phyloP scores from a whole-genome alignment of 2,329 filamentous ascomycete genomes.

The Tolypocladium guangdongense region DNA sequence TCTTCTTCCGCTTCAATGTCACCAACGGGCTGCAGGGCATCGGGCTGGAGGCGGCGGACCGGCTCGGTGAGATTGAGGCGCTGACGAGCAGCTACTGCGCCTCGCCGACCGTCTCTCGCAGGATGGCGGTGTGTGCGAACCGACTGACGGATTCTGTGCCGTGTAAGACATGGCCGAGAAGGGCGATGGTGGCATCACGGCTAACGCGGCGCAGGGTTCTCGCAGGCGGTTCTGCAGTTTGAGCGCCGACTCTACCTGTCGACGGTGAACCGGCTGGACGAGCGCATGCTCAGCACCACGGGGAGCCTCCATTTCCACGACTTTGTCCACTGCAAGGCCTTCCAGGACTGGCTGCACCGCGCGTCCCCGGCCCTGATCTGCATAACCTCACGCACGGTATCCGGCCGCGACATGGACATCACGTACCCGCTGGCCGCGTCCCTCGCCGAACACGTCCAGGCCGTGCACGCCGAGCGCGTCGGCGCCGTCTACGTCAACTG shows the following conservation, averaged over 20 bases:
- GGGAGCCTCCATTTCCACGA: neutral
- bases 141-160: neutral
- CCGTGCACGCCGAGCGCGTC: neutral
- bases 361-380: neutral
- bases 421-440: neutral
- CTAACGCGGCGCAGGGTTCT: neutral
- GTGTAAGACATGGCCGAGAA: too few species aligned
- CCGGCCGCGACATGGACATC: too few species aligned
- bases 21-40: neutral
- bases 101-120: neutral
- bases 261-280: neutral
- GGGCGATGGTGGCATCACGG: too few species aligned
- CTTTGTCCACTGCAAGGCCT: neutral
- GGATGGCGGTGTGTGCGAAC: neutral
- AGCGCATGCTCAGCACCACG: neutral
- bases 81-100: neutral
- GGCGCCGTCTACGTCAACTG: neutral
- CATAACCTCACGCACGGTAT: neutral
- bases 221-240: neutral
- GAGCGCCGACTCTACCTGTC: neutral
- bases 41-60: neutral
- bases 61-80: neutral
- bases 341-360: neutral
- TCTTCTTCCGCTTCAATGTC: constrained; percentile 1
- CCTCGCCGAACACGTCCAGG: neutral